Evolutionary conservation across 139 green algal genomes (phyloP).

Genomic region (Chlamydomonas incerta): DNA sequence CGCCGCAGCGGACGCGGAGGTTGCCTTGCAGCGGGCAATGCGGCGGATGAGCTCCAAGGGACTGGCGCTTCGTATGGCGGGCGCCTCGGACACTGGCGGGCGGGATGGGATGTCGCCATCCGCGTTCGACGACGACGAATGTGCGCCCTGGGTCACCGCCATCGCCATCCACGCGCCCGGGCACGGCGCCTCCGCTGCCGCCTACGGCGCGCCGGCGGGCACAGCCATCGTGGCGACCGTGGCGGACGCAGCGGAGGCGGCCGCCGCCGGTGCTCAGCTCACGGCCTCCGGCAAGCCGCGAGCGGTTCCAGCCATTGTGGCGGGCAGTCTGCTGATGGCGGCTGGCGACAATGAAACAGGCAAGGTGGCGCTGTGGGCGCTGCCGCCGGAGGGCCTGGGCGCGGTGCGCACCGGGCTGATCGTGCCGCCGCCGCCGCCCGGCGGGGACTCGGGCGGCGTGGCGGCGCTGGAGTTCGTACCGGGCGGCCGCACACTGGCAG

Average conservation of each 20-base stretch:
- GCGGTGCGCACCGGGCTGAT: background rate
- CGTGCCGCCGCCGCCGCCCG: background rate
- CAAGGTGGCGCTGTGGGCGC: constrained; percentile 24
- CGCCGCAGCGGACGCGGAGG: background rate
- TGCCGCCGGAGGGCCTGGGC: constrained; percentile 14
- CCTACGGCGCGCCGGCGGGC: background rate
- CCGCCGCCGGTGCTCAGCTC: background rate
- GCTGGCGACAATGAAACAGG: background rate
- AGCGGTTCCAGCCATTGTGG: background rate
- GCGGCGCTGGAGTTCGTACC: constrained; percentile 10
- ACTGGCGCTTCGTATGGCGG: background rate
- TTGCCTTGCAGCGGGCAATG: background rate
- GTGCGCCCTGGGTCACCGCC: background rate
- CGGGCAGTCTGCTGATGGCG: constrained; percentile 10
- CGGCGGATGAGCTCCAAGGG: background rate
- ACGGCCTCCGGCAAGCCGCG: background rate
- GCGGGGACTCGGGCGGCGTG: background rate
- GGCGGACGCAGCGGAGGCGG: background rate
- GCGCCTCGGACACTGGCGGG: too few species aligned
- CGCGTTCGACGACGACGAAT: too few species aligned
- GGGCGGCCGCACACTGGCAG: background rate
- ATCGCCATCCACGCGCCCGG: background rate
- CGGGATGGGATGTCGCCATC: too few species aligned
- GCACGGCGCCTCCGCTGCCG: background rate
- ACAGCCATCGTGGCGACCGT: background rate